Percentiles rank a stretch among this genome's conserved stretches.
phyloP scores from a whole-genome alignment of 1,284 basidiomycete species.

The Schizopora paradoxa region DNA sequence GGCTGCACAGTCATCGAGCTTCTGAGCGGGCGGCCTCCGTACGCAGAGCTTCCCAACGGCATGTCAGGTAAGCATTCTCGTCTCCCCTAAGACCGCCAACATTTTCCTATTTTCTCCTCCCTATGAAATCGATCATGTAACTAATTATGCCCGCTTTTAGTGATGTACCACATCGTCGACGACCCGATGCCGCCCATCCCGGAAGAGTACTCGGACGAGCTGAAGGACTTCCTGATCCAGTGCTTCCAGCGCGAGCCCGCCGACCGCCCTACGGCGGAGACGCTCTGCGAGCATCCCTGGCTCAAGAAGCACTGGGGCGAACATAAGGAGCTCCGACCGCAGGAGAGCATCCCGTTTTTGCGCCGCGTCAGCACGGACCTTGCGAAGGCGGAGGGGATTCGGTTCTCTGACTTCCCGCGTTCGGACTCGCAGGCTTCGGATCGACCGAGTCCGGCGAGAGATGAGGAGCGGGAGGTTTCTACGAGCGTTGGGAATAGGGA shows the following conservation, averaged over 20 bases:
- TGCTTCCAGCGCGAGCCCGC: constrained; percentile 52
- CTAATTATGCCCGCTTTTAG: constrained; percentile 20
- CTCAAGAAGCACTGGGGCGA: constrained; percentile 61
- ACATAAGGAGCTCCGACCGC: constrained; percentile 75
- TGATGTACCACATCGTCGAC: constrained; percentile 55
- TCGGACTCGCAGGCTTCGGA: constrained; percentile 33
- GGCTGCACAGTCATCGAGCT: constrained; percentile 58
- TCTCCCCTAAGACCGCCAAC: not conserved
- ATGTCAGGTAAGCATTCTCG: constrained; percentile 36
- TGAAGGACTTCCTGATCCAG: constrained; percentile 41
- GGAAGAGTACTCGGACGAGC: constrained; percentile 34
- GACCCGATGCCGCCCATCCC: constrained; percentile 50
- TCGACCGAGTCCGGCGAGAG: constrained; percentile 25
- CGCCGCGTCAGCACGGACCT: constrained; percentile 84
- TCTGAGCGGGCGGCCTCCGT: constrained; percentile 52
- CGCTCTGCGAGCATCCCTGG: constrained; percentile 50
- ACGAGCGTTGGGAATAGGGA: too few relatives aligned
- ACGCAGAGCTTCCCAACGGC: constrained; percentile 40
- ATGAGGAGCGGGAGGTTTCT: not conserved
- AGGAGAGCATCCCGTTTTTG: constrained; percentile 92
- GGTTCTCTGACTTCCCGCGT: constrained; percentile 52
- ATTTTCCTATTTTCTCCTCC: not conserved
- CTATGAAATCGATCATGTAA: too few relatives aligned
- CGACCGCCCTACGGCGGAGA: constrained; percentile 41
- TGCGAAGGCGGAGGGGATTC: constrained; percentile 62